Percentiles rank a stretch among this genome's conserved stretches.
Evolutionary conservation across 2,329 filamentous ascomycete species (phyloP).

Genomic region (Phyllachora maydis): DNA sequence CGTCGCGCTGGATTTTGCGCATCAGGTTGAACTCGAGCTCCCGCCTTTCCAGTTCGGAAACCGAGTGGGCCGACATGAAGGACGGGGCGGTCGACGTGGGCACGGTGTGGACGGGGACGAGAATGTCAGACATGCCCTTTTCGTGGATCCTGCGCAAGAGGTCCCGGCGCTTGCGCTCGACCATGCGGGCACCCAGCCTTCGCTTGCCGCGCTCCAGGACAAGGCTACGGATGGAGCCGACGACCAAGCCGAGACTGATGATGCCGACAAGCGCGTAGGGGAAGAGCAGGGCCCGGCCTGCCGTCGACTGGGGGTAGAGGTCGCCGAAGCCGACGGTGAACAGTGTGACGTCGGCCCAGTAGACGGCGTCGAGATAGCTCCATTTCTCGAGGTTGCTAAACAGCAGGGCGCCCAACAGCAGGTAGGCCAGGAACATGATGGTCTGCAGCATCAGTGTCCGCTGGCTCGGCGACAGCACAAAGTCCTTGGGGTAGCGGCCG

Average conservation of each 20-base stretch:
- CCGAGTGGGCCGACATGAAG: conserved; percentile 4
- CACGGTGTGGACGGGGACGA: conserved; percentile 22
- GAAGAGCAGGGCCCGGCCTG: conserved; percentile 53
- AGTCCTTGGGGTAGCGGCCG: conserved; percentile 57
- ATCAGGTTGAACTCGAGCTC: conserved; percentile 59
- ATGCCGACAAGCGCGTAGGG: conserved; percentile 71
- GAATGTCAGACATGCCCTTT: conserved; percentile 22
- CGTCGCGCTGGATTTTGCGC: conserved; percentile 54
- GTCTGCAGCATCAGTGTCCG: conserved; percentile 81
- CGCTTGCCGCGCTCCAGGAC: conserved; percentile 35
- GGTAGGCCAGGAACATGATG: conserved; percentile 64
- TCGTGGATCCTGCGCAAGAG: conserved; percentile 22
- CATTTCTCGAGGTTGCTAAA: conserved; percentile 57
- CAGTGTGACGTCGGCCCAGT: conserved; percentile 57
- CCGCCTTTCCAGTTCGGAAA: conserved; percentile 35
- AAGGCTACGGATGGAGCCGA: conserved; percentile 54
- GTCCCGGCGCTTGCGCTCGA: conserved; percentile 34
- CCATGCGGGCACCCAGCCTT: conserved; percentile 31
- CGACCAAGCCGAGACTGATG: conserved; percentile 66
- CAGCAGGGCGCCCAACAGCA: conserved; percentile 56
- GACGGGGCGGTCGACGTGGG: conserved; percentile 4
- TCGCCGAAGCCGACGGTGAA: conserved; percentile 47
- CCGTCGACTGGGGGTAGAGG: conserved; percentile 20
- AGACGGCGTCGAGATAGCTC: conserved; percentile 57
- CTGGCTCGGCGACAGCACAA: conserved; percentile 59